Conservation (phyloP, 768 basidiomycete genomes). For the Termitomyces eurrhizus region DNA sequence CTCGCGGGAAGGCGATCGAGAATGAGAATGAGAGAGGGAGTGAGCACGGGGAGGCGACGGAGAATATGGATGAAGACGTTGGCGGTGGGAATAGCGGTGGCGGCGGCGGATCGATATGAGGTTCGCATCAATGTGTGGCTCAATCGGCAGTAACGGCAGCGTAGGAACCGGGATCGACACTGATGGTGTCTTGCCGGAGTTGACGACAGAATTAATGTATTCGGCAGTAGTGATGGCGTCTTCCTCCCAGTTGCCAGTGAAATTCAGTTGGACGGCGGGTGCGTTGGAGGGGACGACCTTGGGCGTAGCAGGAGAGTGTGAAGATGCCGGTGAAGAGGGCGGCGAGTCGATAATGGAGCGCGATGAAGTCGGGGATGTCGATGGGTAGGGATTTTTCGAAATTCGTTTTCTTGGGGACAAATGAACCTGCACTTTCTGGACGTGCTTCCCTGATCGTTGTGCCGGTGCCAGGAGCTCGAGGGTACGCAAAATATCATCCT, state of each 20-base stretch:
- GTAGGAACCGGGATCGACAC: background rate
- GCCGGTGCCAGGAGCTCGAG: background rate
- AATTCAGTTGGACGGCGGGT: background rate
- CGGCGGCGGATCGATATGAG: background rate
- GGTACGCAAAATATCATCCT: background rate
- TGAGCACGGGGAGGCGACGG: background rate
- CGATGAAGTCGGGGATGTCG: background rate
- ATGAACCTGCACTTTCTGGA: background rate
- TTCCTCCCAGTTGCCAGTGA: constrained; percentile 15
- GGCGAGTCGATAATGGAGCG: background rate
- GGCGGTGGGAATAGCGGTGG: background rate
- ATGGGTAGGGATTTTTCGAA: background rate
- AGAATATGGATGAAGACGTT: constrained; percentile 6
- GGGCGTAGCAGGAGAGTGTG: background rate
- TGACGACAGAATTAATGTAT: background rate
- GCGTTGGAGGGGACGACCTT: background rate
- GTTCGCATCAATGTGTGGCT: background rate
- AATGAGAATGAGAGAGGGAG: no score
- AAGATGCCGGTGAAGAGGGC: background rate
- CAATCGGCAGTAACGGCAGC: background rate
- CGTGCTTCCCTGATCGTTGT: background rate
- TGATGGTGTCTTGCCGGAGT: background rate
- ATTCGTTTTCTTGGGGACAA: background rate
- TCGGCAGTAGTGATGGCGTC: constrained; percentile 8
- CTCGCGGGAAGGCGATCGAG: constrained; percentile 8